Base-by-base conservation (phyloP, 371 early-diverging fungal species). In the Mortierella sp. region DNA sequence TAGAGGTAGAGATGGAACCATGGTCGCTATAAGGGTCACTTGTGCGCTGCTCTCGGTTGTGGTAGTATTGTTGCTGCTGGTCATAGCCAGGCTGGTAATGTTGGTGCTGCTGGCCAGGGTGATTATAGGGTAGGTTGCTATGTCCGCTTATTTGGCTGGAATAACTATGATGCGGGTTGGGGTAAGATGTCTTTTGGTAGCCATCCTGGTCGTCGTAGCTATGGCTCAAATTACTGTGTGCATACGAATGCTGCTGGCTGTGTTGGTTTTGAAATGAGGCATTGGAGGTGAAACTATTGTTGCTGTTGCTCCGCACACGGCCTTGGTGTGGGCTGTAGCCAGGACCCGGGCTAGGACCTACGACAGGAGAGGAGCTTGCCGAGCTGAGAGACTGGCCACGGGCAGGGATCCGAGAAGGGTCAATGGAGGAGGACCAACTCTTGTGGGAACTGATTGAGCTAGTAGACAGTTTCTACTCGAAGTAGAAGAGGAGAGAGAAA, bases 391-490 rank as follows among this genome's bases (percentile, higher is more conserved):
- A 64, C 1, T 60, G 68, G n/a, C 60, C 55, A 46, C 51, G 74
- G 37, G 61, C 59, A 7, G 53, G 62, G 6, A 29, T 30, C 23
- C 57, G 53, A 19, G 53, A 67, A 43, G 75, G 75, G 45, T 70
- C 70, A 14, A 62, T 58, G 37, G 37, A 37, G 18, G 75, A 70
- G 19, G 75, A 59, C 75, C 75, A 75, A 12, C 75, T 75, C 56
- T 53, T 45, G 45, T 58, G 62, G 12, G 75, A 75, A n/a, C 60
- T 66, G 12, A 61, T 59, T 2, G 75, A 75, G 46, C 61, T 51
- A 1, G 60, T 70, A 14, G 75, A 70, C 26, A 64, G 63, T 15
- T 66, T 75, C 75, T 75, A 62, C 14, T 44, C 4, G 30, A 14
- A 37, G 37, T 37, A 37, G 9, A 37, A 9, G 4, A 25, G 43